phyloP scores from a whole-genome alignment of 768 basidiomycete genomes.

The Tubosaeta sp. region DNA sequence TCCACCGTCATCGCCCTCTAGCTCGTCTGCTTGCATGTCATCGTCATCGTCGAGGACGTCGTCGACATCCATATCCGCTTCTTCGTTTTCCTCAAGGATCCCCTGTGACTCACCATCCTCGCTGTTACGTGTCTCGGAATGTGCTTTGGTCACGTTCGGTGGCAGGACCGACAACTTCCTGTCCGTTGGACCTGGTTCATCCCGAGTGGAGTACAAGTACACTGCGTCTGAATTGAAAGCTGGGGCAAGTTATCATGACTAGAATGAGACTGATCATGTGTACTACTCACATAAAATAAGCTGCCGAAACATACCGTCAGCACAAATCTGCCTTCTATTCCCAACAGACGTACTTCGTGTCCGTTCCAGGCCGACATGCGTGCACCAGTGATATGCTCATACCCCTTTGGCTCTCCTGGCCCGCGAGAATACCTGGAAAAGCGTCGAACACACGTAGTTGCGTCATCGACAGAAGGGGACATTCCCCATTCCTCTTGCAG shows the following conservation, averaged over 20 bases:
- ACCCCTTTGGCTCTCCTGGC: slow-evolving; percentile 32
- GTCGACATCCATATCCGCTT: slow-evolving; percentile 26
- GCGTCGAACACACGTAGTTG: slow-evolving; percentile 77
- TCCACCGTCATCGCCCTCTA: slow-evolving; percentile 32
- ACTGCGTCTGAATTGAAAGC: slow-evolving; percentile 72
- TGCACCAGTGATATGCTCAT: slow-evolving; percentile 73
- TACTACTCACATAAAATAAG: slow-evolving; percentile 56
- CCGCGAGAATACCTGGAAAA: slow-evolving; percentile 54
- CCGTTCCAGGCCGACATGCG: slow-evolving; percentile 67
- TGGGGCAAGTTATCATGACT: slow-evolving; percentile 25
- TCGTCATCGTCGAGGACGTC: slow-evolving; percentile 29
- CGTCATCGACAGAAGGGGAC: slow-evolving; percentile 40
- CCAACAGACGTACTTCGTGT: slow-evolving; percentile 53
- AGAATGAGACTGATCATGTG: background rate
- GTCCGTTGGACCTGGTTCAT: slow-evolving; percentile 41
- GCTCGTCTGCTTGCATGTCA: slow-evolving; percentile 18
- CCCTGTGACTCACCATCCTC: slow-evolving; percentile 3
- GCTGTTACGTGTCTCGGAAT: background rate
- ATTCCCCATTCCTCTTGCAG: slow-evolving; percentile 70
- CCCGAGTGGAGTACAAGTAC: slow-evolving; percentile 70
- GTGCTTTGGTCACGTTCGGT: slow-evolving; percentile 15
- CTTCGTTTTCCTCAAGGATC: slow-evolving; percentile 17
- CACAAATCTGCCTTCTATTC: background rate
- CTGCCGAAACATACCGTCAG: slow-evolving; percentile 33
- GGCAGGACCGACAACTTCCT: slow-evolving; percentile 25